Evolutionary conservation across 495 filamentous ascomycete genomes (phyloP), one percentile per base, ranked within the genome.

Genomic region (Xylaria intraflava): DNA sequence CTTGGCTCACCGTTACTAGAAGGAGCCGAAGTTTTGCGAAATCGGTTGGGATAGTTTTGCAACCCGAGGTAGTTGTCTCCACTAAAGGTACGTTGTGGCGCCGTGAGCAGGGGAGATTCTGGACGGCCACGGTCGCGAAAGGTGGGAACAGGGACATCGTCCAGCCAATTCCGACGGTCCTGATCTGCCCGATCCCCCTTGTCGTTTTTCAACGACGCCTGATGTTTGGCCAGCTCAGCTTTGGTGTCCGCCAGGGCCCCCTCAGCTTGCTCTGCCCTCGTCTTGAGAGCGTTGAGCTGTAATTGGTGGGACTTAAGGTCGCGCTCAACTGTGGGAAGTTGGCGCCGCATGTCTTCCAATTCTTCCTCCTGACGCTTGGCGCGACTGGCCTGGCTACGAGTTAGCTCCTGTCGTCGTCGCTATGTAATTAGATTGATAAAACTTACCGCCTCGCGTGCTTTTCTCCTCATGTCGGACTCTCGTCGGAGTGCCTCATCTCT

Each of bases 401-500:
- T 59, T 60, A 61, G 62, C 40, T 23, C 47, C 72, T 30, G 70
- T 62, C 43, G 27, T 30, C 47, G 31, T 29, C 44, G 20, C 3
- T 22, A 24, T 27, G 22, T 29, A 38, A 10, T 6, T 27, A 26
- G 0, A 16, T 19, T 10, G 33, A 40, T n/a, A 27, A 36, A 29
- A 24, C 84, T 69, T 77, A 94, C 89, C 59, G 83, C 74, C 64
- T 97, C 93, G 43, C 94, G 80, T 48, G 90, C 85, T 72, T 93
- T 96, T 59, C 83, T 82, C 53, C 94, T 75, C 60, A 91, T 76
- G 17, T 97, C 94, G 3, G 77, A 82, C 71, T 99, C 94, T 54
- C 86, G 84, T 56, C 84, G 83, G n/a, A 81, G 70, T 23, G 85
- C 74, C 55, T 97, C 92, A 61, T 97, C 92, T 40, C 90, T 75